Percentiles rank a stretch among this genome's conserved stretches.
phyloP scores from a whole-genome alignment of 2,329 filamentous ascomycete genomes.

The Trichoderma afroharzianum region DNA sequence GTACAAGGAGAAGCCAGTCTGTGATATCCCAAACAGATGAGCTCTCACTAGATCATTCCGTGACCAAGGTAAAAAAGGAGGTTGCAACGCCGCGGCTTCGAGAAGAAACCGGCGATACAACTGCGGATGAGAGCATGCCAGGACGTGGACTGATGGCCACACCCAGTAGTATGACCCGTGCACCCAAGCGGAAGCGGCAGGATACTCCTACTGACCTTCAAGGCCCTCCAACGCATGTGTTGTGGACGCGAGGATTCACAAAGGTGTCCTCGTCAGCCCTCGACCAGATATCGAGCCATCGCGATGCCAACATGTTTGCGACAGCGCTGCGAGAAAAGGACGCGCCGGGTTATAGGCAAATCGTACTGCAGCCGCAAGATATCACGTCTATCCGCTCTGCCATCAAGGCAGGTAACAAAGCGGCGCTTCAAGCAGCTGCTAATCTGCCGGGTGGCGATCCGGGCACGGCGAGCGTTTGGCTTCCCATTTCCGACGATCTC shows the following conservation, averaged over 20 bases:
- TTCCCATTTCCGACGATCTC: slow-evolving; percentile 71
- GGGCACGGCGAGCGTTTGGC: slow-evolving; percentile 53
- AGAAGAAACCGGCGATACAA: slow-evolving; percentile 55
- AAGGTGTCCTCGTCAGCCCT: slow-evolving; percentile 69
- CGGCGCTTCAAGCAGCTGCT: slow-evolving; percentile 57
- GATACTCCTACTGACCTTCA: slow-evolving; percentile 46
- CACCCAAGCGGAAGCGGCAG: slow-evolving; percentile 56
- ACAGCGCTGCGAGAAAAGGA: slow-evolving; percentile 70
- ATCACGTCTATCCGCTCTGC: slow-evolving; percentile 74
- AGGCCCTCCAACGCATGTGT: slow-evolving; percentile 62
- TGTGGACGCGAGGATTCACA: slow-evolving; percentile 72
- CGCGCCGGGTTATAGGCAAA: slow-evolving; percentile 70
- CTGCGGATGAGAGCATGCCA: slow-evolving; percentile 50
- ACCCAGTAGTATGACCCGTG: slow-evolving; percentile 36
- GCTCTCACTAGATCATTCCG: slow-evolving; percentile 41
- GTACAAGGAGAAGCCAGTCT: slow-evolving; percentile 43
- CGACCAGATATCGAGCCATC: slow-evolving; percentile 73
- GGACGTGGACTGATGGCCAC: slow-evolving; percentile 38
- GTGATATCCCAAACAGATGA: slow-evolving; percentile 48
- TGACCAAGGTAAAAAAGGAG: slow-evolving; percentile 56
- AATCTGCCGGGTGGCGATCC: slow-evolving; percentile 59
- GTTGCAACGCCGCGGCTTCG: slow-evolving; percentile 51
- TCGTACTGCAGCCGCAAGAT: slow-evolving; percentile 72
- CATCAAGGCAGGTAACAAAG: slow-evolving; percentile 68
- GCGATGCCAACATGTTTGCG: slow-evolving; percentile 75